phyloP scores from a whole-genome alignment of 805 yeast genomes.

The Maudiozyma saulgeensis region DNA sequence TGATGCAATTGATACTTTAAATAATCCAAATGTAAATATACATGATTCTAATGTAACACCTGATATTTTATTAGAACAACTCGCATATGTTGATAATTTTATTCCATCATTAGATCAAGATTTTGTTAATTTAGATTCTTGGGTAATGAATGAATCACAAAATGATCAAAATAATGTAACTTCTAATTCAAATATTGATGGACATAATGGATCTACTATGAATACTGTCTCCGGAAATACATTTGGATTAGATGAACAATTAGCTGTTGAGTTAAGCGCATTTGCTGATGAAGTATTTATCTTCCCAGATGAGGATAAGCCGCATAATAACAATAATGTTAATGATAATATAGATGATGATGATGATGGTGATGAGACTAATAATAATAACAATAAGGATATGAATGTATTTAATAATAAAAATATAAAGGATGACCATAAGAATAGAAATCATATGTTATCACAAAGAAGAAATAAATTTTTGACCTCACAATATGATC shows the following conservation, averaged over 20 bases:
- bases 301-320: constrained; percentile 65
- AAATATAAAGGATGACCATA: constrained; percentile 2
- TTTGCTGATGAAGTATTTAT: constrained; percentile 76
- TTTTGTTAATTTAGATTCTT: constrained; percentile 28
- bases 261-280: constrained; percentile 62
- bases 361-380: constrained; percentile 3
- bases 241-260: constrained; percentile 37
- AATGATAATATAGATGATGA: constrained; percentile 1
- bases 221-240: neutral
- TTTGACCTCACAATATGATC: constrained; percentile 27
- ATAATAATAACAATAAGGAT: constrained; percentile 2
- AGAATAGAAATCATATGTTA: constrained; percentile 16
- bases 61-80: constrained; percentile 53
- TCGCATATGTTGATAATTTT: constrained; percentile 72
- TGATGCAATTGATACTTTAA: constrained; percentile 1
- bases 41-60: constrained; percentile 18
- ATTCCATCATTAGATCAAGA: constrained; percentile 44
- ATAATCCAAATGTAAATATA: neutral
- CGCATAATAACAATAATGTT: constrained; percentile 8
- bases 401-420: constrained; percentile 1
- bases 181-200: neutral
- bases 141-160: constrained; percentile 27
- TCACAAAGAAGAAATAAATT: constrained; percentile 24
- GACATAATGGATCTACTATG: neutral
- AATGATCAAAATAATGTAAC: constrained; percentile 24